phyloP scores from a whole-genome alignment of 1,139 yeast genomes.

The Scheffersomyces cryptocercus region DNA sequence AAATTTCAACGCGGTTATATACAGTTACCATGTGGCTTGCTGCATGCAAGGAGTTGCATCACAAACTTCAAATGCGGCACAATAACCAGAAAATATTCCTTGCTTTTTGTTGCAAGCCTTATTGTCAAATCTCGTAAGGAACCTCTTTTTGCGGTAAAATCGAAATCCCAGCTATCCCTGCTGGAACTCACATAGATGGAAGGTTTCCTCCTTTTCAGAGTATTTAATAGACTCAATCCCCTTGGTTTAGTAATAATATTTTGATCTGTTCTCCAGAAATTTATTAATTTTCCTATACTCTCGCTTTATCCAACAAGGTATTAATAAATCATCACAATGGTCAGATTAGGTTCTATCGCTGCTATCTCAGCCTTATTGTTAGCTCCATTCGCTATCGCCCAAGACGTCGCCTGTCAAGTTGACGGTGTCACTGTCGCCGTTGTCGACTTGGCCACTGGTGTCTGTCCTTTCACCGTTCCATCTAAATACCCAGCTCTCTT shows the following conservation, averaged over 20 bases:
- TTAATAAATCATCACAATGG: constrained; percentile 11
- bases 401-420: constrained; percentile 40
- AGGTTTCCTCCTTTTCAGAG: background rate
- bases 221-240: constrained; percentile 1
- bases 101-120: too few relatives aligned
- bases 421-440: constrained; percentile 32
- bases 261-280: background rate
- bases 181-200: too few relatives aligned
- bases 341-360: constrained; percentile 14
- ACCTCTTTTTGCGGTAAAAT: too few relatives aligned
- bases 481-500: constrained; percentile 25
- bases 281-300: background rate
- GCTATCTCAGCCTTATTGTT: constrained; percentile 20
- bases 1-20: too few relatives aligned
- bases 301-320: background rate
- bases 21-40: too few relatives aligned
- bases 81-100: too few relatives aligned
- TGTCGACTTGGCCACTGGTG: constrained; percentile 45
- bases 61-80: too few relatives aligned
- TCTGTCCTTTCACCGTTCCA: constrained; percentile 42
- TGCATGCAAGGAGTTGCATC: too few relatives aligned
- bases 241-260: background rate
- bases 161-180: too few relatives aligned
- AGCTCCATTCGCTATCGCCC: constrained; percentile 22
- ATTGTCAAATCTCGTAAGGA: too few relatives aligned